Evolutionary conservation across 2,329 filamentous ascomycete species (phyloP), one percentile per base, ranked within the genome.

Genomic region (Verticillium zaregamsianum): DNA sequence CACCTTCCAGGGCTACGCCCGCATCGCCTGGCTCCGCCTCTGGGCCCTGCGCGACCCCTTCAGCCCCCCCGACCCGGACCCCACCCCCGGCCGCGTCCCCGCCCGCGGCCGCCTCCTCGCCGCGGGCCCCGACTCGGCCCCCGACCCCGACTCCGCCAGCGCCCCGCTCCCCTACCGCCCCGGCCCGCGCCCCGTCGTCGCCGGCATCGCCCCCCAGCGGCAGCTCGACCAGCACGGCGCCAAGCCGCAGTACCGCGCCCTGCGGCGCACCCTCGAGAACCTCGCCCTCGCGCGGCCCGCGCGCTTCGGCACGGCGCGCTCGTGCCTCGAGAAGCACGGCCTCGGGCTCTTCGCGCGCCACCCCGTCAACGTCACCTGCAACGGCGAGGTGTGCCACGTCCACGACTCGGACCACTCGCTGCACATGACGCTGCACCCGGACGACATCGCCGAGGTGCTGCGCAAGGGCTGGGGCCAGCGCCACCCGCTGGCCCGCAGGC

Each of bases 321-420:
- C 88, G 1, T 93, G 90, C 70, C 88, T 95, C 67, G 92, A 95
- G 74, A 94, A 93, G 77, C 88, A 94, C 70, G 90, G 90, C 52
- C 82, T 91, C 6, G 91, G 89, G 0, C 81, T 96, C 0, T 95
- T 94, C 73, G 84, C 89, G 1, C 79, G 77, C 3, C 79, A 83
- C 58, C 88, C 89, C 0, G 79, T 89, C 65, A 89, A 89, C 70
- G 83, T 85, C 33, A 91, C 87, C 12, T 92, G 89, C 68, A 85
- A 89, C 67, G 91, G 91, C n/a, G 92, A 96, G 75, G 84, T 96
- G 54, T 90, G 86, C 68, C 92, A 96, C 72, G 86, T 92, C 12
- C 92, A 96, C 74, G 85, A 88, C 57, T 87, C 83, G 28, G 92
- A 95, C 66, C 85, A 89, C 64, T 90, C 87, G 3, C 80, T 95